Percentiles rank a stretch among this genome's conserved stretches.
These are phyloP conservation scores for Prunus mume DNA, from an alignment of 306 rosid genomes.

Conservation along the genomic window DNA sequence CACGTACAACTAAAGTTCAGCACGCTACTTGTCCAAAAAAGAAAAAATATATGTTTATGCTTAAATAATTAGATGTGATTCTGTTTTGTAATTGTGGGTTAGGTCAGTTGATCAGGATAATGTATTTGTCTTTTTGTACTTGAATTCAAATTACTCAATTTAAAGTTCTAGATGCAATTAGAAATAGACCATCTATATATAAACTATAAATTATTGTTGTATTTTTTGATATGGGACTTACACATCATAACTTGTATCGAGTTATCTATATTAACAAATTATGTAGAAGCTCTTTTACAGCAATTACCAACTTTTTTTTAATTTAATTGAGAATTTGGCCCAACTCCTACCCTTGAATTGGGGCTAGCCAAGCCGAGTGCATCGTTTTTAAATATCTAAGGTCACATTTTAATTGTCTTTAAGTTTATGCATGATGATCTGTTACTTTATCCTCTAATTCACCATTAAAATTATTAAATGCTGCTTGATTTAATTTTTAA, in stretches of 20 bases:
- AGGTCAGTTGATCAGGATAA: accelerated
- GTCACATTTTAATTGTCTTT: not conserved
- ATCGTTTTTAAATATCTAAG: not conserved
- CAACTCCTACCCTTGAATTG: not conserved
- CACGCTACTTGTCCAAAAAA: too few relatives aligned
- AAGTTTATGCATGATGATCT: not conserved
- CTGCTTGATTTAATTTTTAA: not conserved
- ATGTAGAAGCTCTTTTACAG: not conserved
- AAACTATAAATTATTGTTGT: too few relatives aligned
- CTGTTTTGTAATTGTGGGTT: too few relatives aligned
- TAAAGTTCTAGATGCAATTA: too few relatives aligned
- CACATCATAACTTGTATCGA: too few relatives aligned
- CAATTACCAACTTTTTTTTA: not conserved
- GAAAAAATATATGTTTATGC: too few relatives aligned
- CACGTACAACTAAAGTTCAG: too few relatives aligned
- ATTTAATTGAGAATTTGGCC: not conserved
- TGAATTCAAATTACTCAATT: too few relatives aligned
- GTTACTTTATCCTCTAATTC: not conserved
- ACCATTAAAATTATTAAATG: not conserved
- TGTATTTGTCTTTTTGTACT: too few relatives aligned
- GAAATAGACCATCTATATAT: too few relatives aligned
- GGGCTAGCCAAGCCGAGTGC: not conserved
- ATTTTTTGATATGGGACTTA: accelerated
- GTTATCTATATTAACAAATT: too few relatives aligned
- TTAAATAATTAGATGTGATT: too few relatives aligned